Evolutionary conservation across 345 rosid genomes (phyloP).

Genomic region (thale cress (Arabidopsis thaliana)): DNA sequence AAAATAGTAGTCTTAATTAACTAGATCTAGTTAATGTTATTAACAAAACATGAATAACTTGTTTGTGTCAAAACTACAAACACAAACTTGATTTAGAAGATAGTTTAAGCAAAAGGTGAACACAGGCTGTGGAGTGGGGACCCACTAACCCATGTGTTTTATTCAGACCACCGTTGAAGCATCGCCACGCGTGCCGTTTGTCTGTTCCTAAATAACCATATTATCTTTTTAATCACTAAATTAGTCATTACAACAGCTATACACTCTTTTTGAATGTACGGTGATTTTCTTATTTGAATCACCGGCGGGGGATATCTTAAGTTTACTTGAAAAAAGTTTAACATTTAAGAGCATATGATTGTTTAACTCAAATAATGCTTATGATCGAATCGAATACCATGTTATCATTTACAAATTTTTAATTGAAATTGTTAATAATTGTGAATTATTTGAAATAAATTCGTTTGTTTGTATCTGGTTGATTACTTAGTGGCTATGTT

Average conservation of each 20-base stretch:
- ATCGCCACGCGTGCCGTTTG: conserved; percentile 32
- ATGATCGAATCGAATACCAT: conserved; percentile 3
- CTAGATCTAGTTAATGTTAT: background rate
- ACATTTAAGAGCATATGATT: background rate
- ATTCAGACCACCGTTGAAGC: conserved; percentile 35
- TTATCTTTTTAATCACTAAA: background rate
- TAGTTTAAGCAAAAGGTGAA: background rate
- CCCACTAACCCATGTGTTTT: conserved; percentile 31
- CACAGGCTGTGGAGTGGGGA: conserved; percentile 31
- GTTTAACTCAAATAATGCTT: conserved; percentile 17
- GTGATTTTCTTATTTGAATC: background rate
- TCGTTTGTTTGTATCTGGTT: conserved; percentile 38
- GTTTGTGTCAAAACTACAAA: too few species aligned
- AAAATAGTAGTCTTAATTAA: background rate
- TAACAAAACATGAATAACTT: background rate
- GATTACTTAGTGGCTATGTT: conserved; percentile 34
- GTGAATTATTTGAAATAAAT: conserved; percentile 29
- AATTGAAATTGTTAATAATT: background rate
- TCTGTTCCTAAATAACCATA: background rate
- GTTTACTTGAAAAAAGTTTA: conserved; percentile 20
- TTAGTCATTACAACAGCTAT: background rate
- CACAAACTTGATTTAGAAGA: too few species aligned
- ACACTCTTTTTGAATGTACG: background rate
- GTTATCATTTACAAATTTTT: background rate
- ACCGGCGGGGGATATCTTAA: conserved; percentile 36